Evolutionary conservation across 1,284 basidiomycete species (phyloP), one percentile per base, ranked within the genome.

Genomic region (Ustilago loliicola): DNA sequence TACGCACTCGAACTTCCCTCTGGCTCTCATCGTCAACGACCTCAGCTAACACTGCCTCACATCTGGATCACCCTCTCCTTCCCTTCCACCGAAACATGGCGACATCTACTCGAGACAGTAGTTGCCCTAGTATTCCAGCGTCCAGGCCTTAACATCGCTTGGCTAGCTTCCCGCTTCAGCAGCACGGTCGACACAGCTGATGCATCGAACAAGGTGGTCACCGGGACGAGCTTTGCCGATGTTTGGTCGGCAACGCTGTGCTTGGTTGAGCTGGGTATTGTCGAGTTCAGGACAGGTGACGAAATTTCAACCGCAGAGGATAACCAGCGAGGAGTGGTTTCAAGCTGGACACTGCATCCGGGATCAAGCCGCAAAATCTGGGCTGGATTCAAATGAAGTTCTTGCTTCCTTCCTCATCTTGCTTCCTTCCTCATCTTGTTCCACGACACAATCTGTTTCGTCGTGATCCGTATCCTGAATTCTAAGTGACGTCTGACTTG

Each of bases 41-140:
- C 34, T 25, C 2, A 7, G 0, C 30, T n/a, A 23, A 32, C 59
- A 0, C 38, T 77, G 0, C 74, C 74, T 17, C 74, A 72, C 45
- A 51, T 66, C 17, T 77, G 69, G 69, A 66, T 66, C 0, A 66
- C 74, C 1, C 69, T 77, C 42, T 50, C 45, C 61, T 17, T 4
- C 2, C 45, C 58, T 11, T 51, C 53, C 6, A 19, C 17, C 11
- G 2, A 19, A 1, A 19, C 21, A 11, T 78, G 71, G 76, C 15
- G 60, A 1, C 3, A 38, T 5, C 42, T 68, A 10, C 59, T 78
- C 4, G 65, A 71, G 7, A 54, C 59, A 1, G 1, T 71, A 19
- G 52, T 66, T 0, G 36, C 48, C 9, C 21, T 61, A 6, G 34
- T 23, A 10, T 21, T 64, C 13, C 58, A 63, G 15, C 50, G 71